These are phyloP conservation scores for Venturiaceae sp. DNA, from an alignment of 2,329 filamentous ascomycete species.

Conservation along the genomic window DNA sequence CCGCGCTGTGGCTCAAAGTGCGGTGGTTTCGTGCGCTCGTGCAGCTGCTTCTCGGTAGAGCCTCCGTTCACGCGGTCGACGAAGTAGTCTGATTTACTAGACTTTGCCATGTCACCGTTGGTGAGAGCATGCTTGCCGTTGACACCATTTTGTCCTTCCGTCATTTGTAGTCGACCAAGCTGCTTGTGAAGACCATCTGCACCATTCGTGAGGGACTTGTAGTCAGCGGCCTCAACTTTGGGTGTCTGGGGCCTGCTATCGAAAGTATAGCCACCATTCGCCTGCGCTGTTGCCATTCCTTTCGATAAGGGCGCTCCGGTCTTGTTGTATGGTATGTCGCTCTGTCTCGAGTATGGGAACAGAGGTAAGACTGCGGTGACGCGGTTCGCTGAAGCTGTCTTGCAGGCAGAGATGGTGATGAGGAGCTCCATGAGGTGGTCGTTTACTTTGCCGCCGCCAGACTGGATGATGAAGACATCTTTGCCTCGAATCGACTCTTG, in stretches of 20 bases:
- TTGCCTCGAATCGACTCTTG: conserved; percentile 94
- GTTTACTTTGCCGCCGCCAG: conserved; percentile 84
- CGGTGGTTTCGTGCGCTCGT: conserved; percentile 49
- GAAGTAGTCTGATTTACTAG: conserved; percentile 15
- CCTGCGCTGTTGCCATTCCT: conserved; percentile 36
- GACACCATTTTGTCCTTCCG: conserved; percentile 1
- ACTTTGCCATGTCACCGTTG: conserved; percentile 18
- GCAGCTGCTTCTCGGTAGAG: conserved; percentile 45
- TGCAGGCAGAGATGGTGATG: conserved; percentile 98
- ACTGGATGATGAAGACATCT: conserved; percentile 98
- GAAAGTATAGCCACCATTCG: conserved; percentile 62
- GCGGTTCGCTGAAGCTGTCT: conserved; percentile 81
- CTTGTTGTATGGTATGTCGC: conserved; percentile 96
- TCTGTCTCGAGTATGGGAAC: conserved; percentile 94
- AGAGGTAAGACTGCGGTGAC: conserved; percentile 91
- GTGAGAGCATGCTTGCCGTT: conserved; percentile 22
- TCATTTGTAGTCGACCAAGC: conserved; percentile 44
- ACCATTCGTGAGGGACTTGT: conserved; percentile 59
- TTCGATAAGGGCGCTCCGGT: conserved; percentile 78
- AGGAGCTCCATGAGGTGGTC: conserved; percentile 94
- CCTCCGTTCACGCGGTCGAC: background rate
- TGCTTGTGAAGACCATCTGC: conserved; percentile 61
- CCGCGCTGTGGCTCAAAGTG: conserved; percentile 73
- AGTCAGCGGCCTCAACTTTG: conserved; percentile 46
- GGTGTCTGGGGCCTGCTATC: conserved; percentile 88